Evolutionary conservation across 1,139 yeast species (phyloP), one percentile per base, ranked within the genome.

Genomic region (Pneumocystis murina): DNA sequence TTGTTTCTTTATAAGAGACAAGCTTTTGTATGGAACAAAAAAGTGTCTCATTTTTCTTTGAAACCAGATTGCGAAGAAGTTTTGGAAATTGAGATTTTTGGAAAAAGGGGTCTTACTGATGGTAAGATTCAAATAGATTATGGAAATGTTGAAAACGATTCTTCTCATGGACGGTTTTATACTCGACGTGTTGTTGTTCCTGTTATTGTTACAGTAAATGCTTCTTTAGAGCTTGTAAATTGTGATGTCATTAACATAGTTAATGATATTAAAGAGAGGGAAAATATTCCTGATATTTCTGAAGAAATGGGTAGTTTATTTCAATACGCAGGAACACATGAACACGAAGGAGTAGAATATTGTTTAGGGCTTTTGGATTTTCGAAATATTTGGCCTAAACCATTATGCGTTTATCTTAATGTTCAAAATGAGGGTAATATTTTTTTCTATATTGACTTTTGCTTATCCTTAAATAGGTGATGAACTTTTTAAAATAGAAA

Each of bases 161-260:
- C 60, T 5, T 33, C 59, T 3, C 43, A 62, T 30, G 39, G 40
- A 12, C 12, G 60, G 55, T 67, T 69, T 6, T 84, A 82, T 72
- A 76, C 81, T 6, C 79, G 92, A 68, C 79, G 78, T 43, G 75
- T 87, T 28, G 78, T 79, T 2, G 78, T 88, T 3, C 92, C 95
- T 0, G 74, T 89, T 36, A 80, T 79, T 64, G 79, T 87, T 2
- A 82, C 92, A 0, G 87, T 88, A 1, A 79, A 82, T 67, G 82
- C 90, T 1, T 83, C 90, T 58, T 78, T 87, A 60, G 95, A 87
- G 67, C 73, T 89, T 6, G 84, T 86, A 1, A 86, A 88, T 3
- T 86, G 86, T 72, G 94, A 87, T 70, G 75, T 88, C 12, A 74
- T 86, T 14, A 87, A 91, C 0, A 71, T 82, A 35, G 71, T 72